Conservation (phyloP, 2,329 filamentous ascomycete species). For the Nemania diffusa region DNA sequence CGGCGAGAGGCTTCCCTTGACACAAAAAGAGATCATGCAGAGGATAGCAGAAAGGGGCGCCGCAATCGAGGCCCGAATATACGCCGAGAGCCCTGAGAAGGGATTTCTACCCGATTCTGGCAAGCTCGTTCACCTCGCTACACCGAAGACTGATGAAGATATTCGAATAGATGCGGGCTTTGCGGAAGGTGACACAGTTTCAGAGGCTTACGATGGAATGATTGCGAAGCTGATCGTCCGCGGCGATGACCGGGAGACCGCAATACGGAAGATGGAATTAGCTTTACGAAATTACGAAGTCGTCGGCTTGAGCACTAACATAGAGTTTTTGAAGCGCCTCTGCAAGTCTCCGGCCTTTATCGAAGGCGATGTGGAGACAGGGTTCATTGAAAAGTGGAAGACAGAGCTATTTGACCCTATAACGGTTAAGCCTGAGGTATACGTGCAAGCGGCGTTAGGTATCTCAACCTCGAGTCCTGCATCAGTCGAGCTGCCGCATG, state of each 20-base stretch:
- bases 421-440: constrained; percentile 74
- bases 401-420: constrained; percentile 78
- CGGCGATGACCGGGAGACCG: constrained; percentile 79
- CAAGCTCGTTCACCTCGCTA: constrained; percentile 82
- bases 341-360: constrained; percentile 86
- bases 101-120: constrained; percentile 97
- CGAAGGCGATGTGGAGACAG: constrained; percentile 89
- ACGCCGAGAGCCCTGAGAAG: constrained; percentile 91
- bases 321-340: constrained; percentile 92
- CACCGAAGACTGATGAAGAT: constrained; percentile 74
- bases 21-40: constrained; percentile 73
- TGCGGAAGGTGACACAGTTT: constrained; percentile 88
- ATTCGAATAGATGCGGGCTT: constrained; percentile 95
- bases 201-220: constrained; percentile 97
- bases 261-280: constrained; percentile 81
- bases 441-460: constrained; percentile 86
- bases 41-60: constrained; percentile 81
- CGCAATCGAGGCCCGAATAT: constrained; percentile 95
- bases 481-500: constrained; percentile 54
- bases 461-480: constrained; percentile 66
- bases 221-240: constrained; percentile 97
- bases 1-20: constrained; percentile 66
- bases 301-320: constrained; percentile 91
- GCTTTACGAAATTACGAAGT: constrained; percentile 92
- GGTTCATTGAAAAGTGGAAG: constrained; percentile 91